Conservation (phyloP, 257 asterid species). For the Coffea eugenioides region DNA sequence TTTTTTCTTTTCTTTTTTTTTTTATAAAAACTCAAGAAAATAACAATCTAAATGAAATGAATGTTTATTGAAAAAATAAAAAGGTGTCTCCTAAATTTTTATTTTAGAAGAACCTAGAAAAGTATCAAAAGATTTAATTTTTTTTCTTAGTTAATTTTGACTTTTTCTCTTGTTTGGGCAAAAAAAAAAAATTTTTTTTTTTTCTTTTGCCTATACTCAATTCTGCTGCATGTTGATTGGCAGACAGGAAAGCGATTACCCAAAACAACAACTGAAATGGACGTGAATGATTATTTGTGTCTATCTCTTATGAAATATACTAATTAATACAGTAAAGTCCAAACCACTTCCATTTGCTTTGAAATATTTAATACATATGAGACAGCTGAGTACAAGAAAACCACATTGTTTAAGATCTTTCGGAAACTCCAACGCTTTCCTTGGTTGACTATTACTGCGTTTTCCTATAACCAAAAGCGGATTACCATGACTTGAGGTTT, state of each 20-base stretch:
- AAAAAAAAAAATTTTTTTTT: background rate
- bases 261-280: background rate
- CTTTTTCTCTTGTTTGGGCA: background rate
- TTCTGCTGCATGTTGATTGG: background rate
- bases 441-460: background rate
- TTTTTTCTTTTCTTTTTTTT: too few species aligned
- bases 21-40: too few species aligned
- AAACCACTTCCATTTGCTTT: background rate
- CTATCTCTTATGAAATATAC: background rate
- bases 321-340: background rate
- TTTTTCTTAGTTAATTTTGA: too few species aligned
- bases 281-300: background rate
- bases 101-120: too few species aligned
- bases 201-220: background rate
- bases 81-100: too few species aligned
- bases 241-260: background rate
- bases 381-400: background rate
- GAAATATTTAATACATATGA: background rate
- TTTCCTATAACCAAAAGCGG: background rate
- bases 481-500: too few species aligned
- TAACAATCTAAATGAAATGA: too few species aligned
- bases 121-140: too few species aligned
- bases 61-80: too few species aligned
- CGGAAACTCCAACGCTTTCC: background rate
- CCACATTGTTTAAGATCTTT: background rate